Evolutionary conservation across 352 stramenopile species (phyloP).

Genomic region (Aphanomyces invadans): DNA sequence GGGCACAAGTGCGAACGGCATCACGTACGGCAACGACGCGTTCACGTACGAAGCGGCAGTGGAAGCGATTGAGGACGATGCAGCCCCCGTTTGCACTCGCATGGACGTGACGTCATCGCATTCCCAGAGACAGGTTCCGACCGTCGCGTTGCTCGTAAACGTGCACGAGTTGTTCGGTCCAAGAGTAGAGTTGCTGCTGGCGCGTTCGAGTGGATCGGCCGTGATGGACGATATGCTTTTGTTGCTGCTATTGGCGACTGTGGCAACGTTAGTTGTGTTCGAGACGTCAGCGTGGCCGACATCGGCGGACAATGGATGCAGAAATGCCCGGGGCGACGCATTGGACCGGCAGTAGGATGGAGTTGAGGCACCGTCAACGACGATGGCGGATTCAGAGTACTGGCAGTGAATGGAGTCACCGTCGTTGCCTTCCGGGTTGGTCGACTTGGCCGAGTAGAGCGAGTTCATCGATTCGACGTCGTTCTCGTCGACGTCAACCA

Average conservation of each 20-base stretch:
- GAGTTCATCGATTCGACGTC: neutral
- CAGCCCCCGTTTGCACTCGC: neutral
- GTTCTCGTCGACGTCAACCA: neutral
- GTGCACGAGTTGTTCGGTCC: neutral
- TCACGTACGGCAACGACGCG: no score
- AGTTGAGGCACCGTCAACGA: neutral
- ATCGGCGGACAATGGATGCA: conserved; percentile 10
- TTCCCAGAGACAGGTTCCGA: neutral
- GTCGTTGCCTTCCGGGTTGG: neutral
- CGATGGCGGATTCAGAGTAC: conserved; percentile 2
- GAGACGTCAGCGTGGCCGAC: neutral
- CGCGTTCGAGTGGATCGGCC: neutral
- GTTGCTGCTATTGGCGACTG: no score
- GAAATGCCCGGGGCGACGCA: conserved; percentile 4
- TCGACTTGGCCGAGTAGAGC: neutral
- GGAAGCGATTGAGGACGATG: no score
- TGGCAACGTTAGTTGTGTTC: neutral
- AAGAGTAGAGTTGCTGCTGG: neutral
- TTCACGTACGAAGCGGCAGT: no score
- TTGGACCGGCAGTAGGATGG: conserved; percentile 9
- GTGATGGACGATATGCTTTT: neutral
- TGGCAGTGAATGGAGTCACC: neutral
- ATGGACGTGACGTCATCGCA: neutral
- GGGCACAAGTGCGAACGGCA: no score
- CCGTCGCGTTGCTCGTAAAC: neutral